phyloP scores from a whole-genome alignment of 495 filamentous ascomycete genomes.

The Talaromyces borbonicus region DNA sequence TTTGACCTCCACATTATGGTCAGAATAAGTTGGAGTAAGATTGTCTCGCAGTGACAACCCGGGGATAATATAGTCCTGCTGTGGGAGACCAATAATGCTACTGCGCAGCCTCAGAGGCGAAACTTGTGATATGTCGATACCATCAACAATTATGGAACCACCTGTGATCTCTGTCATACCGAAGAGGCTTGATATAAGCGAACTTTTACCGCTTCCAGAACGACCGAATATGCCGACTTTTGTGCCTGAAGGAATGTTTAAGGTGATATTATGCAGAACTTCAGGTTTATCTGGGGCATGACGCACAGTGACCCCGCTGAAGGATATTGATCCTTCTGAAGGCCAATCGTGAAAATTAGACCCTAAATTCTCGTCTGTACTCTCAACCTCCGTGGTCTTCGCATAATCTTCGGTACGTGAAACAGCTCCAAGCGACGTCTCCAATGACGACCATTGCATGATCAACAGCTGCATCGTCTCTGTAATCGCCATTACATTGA shows the following conservation, averaged over 20 bases:
- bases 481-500: slow-evolving; percentile 27
- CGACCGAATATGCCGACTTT: slow-evolving; percentile 27
- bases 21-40: neutral
- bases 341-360: neutral
- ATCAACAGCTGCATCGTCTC: slow-evolving; percentile 24
- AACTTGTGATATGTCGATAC: slow-evolving; percentile 33
- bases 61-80: neutral
- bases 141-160: slow-evolving; percentile 37
- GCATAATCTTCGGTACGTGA: neutral
- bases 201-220: slow-evolving; percentile 38
- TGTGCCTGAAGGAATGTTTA: slow-evolving; percentile 18
- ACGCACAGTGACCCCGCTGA: neutral
- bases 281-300: neutral
- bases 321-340: neutral
- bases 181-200: slow-evolving; percentile 42
- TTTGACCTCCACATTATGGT: neutral
- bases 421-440: slow-evolving; percentile 40
- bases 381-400: neutral
- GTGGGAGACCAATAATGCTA: neutral
- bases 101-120: slow-evolving; percentile 12
- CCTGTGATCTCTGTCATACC: slow-evolving; percentile 36
- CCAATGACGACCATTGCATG: slow-evolving; percentile 33
- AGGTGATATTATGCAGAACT: slow-evolving; percentile 13
- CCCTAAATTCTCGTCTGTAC: neutral
- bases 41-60: neutral